These are phyloP conservation scores for Cercospora sp. DNA, from an alignment of 2,329 filamentous ascomycete genomes.

Conservation along the genomic window DNA sequence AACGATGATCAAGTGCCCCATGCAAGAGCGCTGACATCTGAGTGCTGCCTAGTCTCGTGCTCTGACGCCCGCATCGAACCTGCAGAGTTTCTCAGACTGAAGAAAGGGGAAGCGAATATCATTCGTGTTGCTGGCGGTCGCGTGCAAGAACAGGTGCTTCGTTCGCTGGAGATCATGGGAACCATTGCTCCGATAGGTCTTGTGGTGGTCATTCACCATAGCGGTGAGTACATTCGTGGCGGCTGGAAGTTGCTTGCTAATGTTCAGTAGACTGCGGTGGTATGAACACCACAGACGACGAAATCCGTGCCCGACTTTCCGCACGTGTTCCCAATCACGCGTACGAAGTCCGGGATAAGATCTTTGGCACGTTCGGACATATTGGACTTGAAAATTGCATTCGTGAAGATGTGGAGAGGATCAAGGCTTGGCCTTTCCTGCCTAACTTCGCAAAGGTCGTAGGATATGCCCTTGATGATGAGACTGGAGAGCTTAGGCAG, in stretches of 20 bases:
- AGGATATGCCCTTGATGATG: not conserved
- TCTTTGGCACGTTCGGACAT: not conserved
- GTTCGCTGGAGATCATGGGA: constrained; percentile 2
- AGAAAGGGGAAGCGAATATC: constrained; percentile 2
- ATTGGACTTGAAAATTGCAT: not conserved
- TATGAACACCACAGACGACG: not conserved
- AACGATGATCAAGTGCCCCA: not conserved
- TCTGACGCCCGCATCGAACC: constrained; percentile 7
- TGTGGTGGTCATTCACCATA: constrained; percentile 2
- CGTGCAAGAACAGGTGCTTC: not conserved
- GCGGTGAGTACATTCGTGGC: not conserved
- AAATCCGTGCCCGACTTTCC: not conserved
- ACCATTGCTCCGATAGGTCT: constrained; percentile 1
- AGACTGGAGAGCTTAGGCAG: not conserved
- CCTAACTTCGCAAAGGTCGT: not conserved
- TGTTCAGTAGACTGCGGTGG: not conserved
- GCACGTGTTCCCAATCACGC: not conserved
- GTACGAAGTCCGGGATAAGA: not conserved
- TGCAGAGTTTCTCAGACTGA: not conserved
- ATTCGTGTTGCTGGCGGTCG: constrained; percentile 2
- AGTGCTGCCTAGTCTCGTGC: not conserved
- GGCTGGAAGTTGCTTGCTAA: not conserved
- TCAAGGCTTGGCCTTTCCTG: not conserved
- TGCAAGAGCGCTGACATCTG: not conserved
- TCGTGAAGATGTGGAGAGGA: not conserved